phyloP scores from a whole-genome alignment of 495 filamentous ascomycete genomes.

The Penicillium riverlandense region DNA sequence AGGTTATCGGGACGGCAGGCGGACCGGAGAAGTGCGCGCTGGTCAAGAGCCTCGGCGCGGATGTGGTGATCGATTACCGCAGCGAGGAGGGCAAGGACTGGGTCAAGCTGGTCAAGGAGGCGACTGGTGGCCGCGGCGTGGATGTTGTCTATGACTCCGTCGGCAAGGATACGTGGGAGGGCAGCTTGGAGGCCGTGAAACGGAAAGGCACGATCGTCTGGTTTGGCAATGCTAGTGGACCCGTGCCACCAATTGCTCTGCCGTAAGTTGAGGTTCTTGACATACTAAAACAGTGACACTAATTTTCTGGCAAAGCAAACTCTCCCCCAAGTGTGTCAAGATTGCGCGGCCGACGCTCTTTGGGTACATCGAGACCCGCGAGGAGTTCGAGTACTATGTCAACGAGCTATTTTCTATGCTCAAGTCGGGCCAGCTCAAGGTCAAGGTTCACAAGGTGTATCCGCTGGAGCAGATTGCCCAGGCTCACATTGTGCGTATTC shows the following conservation, averaged over 20 bases:
- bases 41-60: constrained; percentile 61
- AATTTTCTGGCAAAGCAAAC: constrained; percentile 17
- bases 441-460: constrained; percentile 75
- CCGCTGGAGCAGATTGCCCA: constrained; percentile 66
- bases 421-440: constrained; percentile 57
- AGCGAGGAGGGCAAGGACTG: constrained; percentile 61
- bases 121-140: constrained; percentile 65
- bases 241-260: constrained; percentile 69
- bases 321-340: constrained; percentile 76
- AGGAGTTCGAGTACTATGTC: constrained; percentile 67
- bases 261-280: constrained; percentile 30
- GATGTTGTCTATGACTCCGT: constrained; percentile 84
- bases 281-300: no score
- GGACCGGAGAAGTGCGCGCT: constrained; percentile 64
- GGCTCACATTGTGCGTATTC: constrained; percentile 54
- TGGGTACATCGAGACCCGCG: constrained; percentile 65
- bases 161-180: constrained; percentile 81
- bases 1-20: constrained; percentile 76
- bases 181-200: constrained; percentile 67
- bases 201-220: constrained; percentile 77
- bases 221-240: constrained; percentile 86
- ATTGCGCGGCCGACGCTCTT: constrained; percentile 69
- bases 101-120: constrained; percentile 56
- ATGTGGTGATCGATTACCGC: constrained; percentile 65
- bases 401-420: constrained; percentile 71